phyloP scores from a whole-genome alignment of 2,329 filamentous ascomycete species.

The Cercospora janseana region DNA sequence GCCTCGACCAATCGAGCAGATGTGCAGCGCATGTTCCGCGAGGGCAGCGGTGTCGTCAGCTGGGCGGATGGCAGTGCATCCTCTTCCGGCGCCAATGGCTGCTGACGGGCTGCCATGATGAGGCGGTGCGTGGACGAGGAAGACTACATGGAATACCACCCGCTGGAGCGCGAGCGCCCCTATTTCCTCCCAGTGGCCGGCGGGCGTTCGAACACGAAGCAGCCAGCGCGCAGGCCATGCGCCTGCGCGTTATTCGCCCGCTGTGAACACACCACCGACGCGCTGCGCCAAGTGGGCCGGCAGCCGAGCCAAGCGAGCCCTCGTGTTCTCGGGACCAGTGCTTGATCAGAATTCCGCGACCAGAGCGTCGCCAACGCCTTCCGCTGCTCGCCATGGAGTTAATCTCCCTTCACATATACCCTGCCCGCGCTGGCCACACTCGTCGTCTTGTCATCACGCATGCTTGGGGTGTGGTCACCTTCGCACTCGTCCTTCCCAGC shows the following conservation, averaged over 20 bases:
- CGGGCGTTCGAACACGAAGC: constrained; percentile 16
- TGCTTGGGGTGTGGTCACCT: constrained; percentile 12
- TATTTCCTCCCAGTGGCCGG: constrained; percentile 16
- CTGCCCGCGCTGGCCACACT: constrained; percentile 5
- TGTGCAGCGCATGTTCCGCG: no score
- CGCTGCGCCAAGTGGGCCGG: constrained; percentile 5
- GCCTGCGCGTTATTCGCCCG: no score
- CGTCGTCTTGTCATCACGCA: background rate
- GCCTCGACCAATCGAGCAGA: no score
- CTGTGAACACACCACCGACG: background rate
- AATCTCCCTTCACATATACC: constrained; percentile 16
- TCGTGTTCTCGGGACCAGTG: constrained; percentile 16
- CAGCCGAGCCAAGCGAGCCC: constrained; percentile 19
- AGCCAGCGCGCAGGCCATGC: constrained; percentile 7
- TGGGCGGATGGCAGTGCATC: no score
- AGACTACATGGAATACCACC: background rate
- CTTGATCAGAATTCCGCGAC: constrained; percentile 12
- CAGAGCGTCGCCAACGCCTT: constrained; percentile 19
- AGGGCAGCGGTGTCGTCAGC: no score
- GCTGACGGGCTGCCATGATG: background rate
- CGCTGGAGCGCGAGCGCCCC: constrained; percentile 6
- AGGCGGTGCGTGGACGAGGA: constrained; percentile 1
- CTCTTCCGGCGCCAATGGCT: background rate
- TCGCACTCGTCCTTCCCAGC: constrained; percentile 11
- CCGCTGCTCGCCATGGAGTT: constrained; percentile 6